These are phyloP conservation scores for Epichloe aotearoae DNA, from an alignment of 2,329 filamentous ascomycete genomes.

Conservation along the genomic window DNA sequence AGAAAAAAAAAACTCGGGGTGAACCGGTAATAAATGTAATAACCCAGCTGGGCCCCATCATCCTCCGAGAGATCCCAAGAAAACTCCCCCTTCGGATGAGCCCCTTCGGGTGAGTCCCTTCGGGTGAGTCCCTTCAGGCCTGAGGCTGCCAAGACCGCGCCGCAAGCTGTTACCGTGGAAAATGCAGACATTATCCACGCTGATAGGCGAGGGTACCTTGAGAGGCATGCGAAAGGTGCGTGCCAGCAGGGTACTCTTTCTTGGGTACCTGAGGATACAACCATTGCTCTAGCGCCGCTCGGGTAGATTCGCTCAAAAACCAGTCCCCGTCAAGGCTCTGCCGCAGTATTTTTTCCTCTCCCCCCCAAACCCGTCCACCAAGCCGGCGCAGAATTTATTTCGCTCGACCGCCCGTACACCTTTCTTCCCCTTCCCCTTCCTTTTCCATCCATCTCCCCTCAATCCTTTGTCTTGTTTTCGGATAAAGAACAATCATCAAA, in stretches of 20 bases:
- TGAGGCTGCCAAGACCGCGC: conserved; percentile 18
- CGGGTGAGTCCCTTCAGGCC: conserved; percentile 10
- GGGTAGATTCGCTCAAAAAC: conserved; percentile 44
- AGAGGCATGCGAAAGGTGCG: not conserved
- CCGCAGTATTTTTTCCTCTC: conserved; percentile 38
- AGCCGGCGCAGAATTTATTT: conserved; percentile 33
- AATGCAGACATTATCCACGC: not conserved
- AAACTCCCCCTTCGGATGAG: not conserved
- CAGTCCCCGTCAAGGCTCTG: conserved; percentile 29
- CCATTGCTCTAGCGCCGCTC: conserved; percentile 19
- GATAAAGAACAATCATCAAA: conserved; percentile 29
- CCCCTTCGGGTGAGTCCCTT: not conserved
- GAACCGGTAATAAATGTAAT: conserved; percentile 23
- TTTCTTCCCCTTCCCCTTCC: conserved; percentile 30
- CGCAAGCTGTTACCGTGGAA: conserved; percentile 20
- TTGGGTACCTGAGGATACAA: conserved; percentile 8
- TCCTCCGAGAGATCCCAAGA: too few relatives aligned
- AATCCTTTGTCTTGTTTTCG: conserved; percentile 37
- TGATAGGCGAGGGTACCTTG: not conserved
- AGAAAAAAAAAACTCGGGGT: conserved; percentile 19
- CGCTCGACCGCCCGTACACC: conserved; percentile 26
- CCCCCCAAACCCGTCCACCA: conserved; percentile 30
- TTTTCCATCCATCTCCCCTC: conserved; percentile 46
- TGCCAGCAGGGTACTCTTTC: not conserved
- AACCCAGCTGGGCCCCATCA: conserved; percentile 10